These are phyloP conservation scores for Amanita subjunquillea DNA, from an alignment of 768 basidiomycete species.

Conservation along the genomic window DNA sequence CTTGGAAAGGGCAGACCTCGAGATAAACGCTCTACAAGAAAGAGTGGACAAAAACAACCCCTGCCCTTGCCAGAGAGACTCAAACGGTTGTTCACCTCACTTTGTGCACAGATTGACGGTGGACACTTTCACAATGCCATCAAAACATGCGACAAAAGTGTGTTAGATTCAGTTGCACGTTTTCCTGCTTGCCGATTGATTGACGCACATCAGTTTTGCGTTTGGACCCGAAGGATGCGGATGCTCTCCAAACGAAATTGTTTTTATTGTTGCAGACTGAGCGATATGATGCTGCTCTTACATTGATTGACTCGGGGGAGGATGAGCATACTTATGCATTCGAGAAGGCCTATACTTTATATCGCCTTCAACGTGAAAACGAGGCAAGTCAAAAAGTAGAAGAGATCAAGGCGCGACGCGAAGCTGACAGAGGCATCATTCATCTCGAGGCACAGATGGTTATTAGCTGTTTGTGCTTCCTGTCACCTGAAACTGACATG, in stretches of 20 bases:
- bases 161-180: constrained; percentile 17
- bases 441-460: constrained; percentile 89
- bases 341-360: constrained; percentile 76
- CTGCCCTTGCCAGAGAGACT: constrained; percentile 24
- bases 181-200: background rate
- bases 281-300: constrained; percentile 61
- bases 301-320: constrained; percentile 34
- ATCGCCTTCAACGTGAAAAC: constrained; percentile 68
- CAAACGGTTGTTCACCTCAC: constrained; percentile 62
- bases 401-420: constrained; percentile 32
- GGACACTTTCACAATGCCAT: constrained; percentile 78
- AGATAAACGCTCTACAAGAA: constrained; percentile 14
- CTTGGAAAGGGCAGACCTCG: constrained; percentile 4
- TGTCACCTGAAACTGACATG: constrained; percentile 5
- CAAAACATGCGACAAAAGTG: constrained; percentile 90
- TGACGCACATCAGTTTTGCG: constrained; percentile 45
- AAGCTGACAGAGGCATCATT: constrained; percentile 48
- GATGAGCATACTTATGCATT: constrained; percentile 30
- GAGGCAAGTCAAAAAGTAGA: constrained; percentile 52
- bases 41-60: constrained; percentile 20
- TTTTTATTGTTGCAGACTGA: constrained; percentile 84
- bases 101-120: constrained; percentile 86
- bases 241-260: constrained; percentile 77
- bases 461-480: background rate
- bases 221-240: constrained; percentile 53